Evolutionary conservation across 768 basidiomycete species (phyloP), one percentile per base, ranked within the genome.

Genomic region (Dioszegia aurantiaca): DNA sequence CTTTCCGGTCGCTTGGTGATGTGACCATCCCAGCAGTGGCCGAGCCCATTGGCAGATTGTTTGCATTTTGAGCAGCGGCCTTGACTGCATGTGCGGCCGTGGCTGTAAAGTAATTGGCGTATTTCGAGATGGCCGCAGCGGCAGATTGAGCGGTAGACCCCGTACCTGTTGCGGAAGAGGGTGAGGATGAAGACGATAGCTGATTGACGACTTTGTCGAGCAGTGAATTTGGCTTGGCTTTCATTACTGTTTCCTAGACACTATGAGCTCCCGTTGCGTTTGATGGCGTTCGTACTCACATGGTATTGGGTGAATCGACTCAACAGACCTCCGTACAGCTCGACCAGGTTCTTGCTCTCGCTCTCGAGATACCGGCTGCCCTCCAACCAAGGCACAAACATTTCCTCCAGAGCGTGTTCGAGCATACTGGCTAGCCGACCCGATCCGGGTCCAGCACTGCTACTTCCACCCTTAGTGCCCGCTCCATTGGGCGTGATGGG

Each of bases 361-460:
- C 86, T 85, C 69, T 98, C 95, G 3, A 98, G 82, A 72, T 97
- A 98, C 56, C 91, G 80, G 58, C 85, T 85, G 2, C 89, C 91
- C 77, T 99, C 94, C 1, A 86, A 87, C 70, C 93, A 97, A 2
- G 90, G 89, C 21, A 92, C 85, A 63, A 98, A 98, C 19, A 98
- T 83, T 71, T 98, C 95, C 62, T 97, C 95, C 84, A 95, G 86
- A 8, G 91, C 89, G 8, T 84, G 86, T 75, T 98, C 95, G n/a
- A 99, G 81, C 89, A 97, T 90, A 0, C 83, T 40, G 80, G 68
- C 86, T 82, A 67, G 88, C 17, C 68, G 83, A 4, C 83, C 81
- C 77, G 16, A 46, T 5, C 83, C 81, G 77, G 16, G 41, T 24
- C 45, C 55, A 4, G 60, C 46, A 10, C 48, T 33, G 8, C 11